These are phyloP conservation scores for Sesbania bispinosa DNA, from an alignment of 306 rosid species.

Conservation along the genomic window DNA sequence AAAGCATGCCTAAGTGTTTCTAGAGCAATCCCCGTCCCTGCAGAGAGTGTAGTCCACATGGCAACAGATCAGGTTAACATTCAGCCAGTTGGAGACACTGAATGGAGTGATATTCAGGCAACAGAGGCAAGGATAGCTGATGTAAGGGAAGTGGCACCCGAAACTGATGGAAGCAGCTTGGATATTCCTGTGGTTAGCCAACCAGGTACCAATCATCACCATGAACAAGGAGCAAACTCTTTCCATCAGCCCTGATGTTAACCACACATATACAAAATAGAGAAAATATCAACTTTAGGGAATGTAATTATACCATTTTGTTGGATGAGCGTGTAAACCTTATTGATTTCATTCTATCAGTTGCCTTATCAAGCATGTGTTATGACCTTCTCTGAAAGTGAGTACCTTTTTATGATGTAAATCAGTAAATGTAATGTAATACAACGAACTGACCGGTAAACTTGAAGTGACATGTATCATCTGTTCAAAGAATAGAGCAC, in stretches of 20 bases:
- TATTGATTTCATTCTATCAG: slow-evolving; percentile 27
- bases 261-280: not conserved
- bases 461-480: slow-evolving; percentile 15
- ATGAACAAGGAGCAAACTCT: slow-evolving; percentile 59
- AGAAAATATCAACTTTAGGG: slow-evolving; percentile 19
- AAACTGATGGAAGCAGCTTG: slow-evolving; percentile 73
- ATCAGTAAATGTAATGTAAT: no score
- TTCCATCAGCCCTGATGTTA: slow-evolving; percentile 52
- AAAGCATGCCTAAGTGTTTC: slow-evolving; percentile 87
- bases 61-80: slow-evolving; percentile 51
- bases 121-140: slow-evolving; percentile 87
- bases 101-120: slow-evolving; percentile 90
- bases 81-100: slow-evolving; percentile 57
- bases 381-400: slow-evolving; percentile 19
- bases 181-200: slow-evolving; percentile 84
- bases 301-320: slow-evolving; percentile 32
- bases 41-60: slow-evolving; percentile 72
- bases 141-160: slow-evolving; percentile 72
- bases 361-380: slow-evolving; percentile 29
- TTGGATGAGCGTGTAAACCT: slow-evolving; percentile 43
- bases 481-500: not conserved
- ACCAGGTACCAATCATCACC: slow-evolving; percentile 49
- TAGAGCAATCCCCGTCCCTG: slow-evolving; percentile 53
- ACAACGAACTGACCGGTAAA: slow-evolving; percentile 25
- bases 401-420: slow-evolving; percentile 19